Evolutionary conservation across 257 asterid species (phyloP), one percentile per base, ranked within the genome.

Genomic region (Forsythia viridissima): DNA sequence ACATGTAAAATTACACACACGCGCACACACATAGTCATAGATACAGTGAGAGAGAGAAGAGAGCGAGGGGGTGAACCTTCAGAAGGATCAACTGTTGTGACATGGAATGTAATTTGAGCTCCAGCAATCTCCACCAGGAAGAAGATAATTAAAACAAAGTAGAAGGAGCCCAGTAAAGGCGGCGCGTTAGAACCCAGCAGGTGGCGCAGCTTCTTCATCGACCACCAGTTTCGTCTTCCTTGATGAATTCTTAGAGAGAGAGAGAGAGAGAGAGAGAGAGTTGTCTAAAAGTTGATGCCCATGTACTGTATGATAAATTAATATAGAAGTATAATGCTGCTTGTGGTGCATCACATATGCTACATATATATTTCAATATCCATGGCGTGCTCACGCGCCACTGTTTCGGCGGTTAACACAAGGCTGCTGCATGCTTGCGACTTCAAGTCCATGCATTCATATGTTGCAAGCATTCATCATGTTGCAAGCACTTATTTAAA

Each of bases 41-140:
- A 30, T 30, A 30, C 34, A 30, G 12, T 12, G 24, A 18, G 3
- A 2, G 10, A 55, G 2, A 52, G 5, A 74, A 15, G 21, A 38
- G 30, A 21, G 66, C 6, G 34, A 9, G 67, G 2, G 15, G 2
- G 67, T 1, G 52, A 36, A 86, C 90, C 90, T 84, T 86, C 87
- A 43, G 80, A 66, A 7, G 90, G 86, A 79, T 86, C 87, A 39
- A 76, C 40, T 30, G 34, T 30, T 65, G 85, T 82, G 74, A 80
- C 82, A 38, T 75, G 78, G 8, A 76, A 8, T 16, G 82, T 41
- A 76, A 43, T 86, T 65, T 86, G 90, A 81, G 88, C 90, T 77
- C 66, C 24, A 15, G 77, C 85, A 37, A 44, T 66, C 34, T 57
- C 72, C 65, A 76, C 16, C 72, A 83, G 10, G 34, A n/a, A 59